Conservation (phyloP, 2,329 filamentous ascomycete genomes). For the Beauveria brongniartii region DNA sequence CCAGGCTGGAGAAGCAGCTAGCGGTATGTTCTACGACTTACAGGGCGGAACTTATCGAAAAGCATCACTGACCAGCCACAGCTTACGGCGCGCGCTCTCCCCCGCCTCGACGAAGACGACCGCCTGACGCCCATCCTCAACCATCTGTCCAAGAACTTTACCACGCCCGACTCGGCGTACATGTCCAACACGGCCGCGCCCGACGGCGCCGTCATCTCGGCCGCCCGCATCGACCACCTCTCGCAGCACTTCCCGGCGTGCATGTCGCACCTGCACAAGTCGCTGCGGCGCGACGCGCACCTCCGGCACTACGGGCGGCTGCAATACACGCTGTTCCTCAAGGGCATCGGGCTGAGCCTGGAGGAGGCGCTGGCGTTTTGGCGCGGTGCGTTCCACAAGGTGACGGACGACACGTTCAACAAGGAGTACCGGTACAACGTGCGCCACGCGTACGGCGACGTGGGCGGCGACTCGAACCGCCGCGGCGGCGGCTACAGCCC, state of each 20-base stretch:
- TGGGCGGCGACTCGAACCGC: conserved; percentile 84
- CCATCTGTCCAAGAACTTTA: conserved; percentile 92
- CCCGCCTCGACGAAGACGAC: conserved; percentile 92
- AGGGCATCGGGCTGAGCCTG: conserved; percentile 86
- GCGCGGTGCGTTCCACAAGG: conserved; percentile 75
- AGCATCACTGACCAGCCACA: conserved; percentile 24
- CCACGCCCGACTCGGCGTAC: conserved; percentile 81
- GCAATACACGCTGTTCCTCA: conserved; percentile 94
- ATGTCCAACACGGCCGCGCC: conserved; percentile 53
- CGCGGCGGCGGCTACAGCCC: conserved; percentile 82
- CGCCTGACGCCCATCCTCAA: conserved; percentile 62
- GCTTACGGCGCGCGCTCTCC: conserved; percentile 84
- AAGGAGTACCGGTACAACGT: conserved; percentile 98
- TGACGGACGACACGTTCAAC: conserved; percentile 91
- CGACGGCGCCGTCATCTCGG: conserved; percentile 65
- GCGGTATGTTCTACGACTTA: conserved; percentile 59
- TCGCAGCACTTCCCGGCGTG: conserved; percentile 81
- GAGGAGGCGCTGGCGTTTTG: conserved; percentile 91
- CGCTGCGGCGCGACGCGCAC: conserved; percentile 78
- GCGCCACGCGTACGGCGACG: conserved; percentile 89
- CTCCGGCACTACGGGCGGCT: conserved; percentile 89
- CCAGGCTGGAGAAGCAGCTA: conserved; percentile 69
- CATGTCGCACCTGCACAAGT: conserved; percentile 86
- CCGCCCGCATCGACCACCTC: conserved; percentile 70
- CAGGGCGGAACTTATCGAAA: neutral